phyloP scores from a whole-genome alignment of 176 grass and related monocot species.

The Oryza coarctata region DNA sequence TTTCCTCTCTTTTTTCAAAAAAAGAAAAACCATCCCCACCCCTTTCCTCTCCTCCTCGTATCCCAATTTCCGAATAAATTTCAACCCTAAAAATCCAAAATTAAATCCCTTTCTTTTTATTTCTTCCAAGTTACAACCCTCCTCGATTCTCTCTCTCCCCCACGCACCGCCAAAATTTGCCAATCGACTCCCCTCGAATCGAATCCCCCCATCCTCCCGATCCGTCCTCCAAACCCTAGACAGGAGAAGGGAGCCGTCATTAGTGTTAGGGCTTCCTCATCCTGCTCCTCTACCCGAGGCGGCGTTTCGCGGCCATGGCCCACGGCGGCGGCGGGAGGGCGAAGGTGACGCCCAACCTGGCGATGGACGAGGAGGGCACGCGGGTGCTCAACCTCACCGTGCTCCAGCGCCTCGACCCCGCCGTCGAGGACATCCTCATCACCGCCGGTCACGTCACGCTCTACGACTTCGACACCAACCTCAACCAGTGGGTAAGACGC shows the following conservation, averaged over 20 bases:
- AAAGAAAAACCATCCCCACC: no score
- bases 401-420: conserved; percentile 61
- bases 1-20: no score
- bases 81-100: not conserved
- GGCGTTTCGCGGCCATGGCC: conserved; percentile 36
- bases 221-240: conserved; percentile 31
- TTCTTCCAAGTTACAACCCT: not conserved
- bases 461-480: conserved; percentile 60
- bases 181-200: not conserved
- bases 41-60: not conserved
- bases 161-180: not conserved
- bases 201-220: conserved; percentile 5
- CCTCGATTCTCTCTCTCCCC: not conserved
- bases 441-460: conserved; percentile 64
- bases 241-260: not conserved
- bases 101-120: not conserved
- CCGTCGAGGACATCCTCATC: conserved; percentile 62
- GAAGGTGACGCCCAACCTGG: conserved; percentile 59
- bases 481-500: conserved; percentile 56
- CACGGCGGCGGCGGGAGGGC: conserved; percentile 34
- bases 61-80: not conserved
- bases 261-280: not conserved
- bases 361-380: conserved; percentile 49
- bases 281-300: not conserved
- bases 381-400: conserved; percentile 63